Conservation (phyloP, 805 yeast genomes). For the Metschnikowia gruessii region DNA sequence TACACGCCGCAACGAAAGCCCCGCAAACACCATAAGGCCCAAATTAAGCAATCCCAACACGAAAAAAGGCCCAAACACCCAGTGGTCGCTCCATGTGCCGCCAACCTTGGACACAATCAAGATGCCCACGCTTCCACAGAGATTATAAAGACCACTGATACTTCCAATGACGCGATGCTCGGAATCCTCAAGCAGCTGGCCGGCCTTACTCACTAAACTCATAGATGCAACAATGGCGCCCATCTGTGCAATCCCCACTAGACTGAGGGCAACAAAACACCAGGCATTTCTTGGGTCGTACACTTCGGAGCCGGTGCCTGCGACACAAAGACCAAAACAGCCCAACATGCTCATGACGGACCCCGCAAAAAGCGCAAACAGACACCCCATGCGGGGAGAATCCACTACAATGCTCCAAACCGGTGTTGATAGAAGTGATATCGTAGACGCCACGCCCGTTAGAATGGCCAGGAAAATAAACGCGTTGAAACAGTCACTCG, state of each 20-base stretch:
- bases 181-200: slow-evolving; percentile 17
- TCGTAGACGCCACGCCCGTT: slow-evolving; percentile 62
- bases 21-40: slow-evolving; percentile 9
- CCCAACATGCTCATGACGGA: slow-evolving; percentile 45
- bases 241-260: slow-evolving; percentile 58
- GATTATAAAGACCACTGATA: slow-evolving; percentile 65
- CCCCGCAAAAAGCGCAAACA: slow-evolving; percentile 32
- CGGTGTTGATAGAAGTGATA: slow-evolving; percentile 60
- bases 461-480: slow-evolving; percentile 64
- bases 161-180: slow-evolving; percentile 56
- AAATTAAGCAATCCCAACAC: slow-evolving; percentile 44
- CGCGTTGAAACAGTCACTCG: slow-evolving; percentile 55
- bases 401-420: slow-evolving; percentile 61
- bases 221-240: slow-evolving; percentile 61
- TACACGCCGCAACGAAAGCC: not conserved
- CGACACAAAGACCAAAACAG: slow-evolving; percentile 30
- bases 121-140: slow-evolving; percentile 68
- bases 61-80: slow-evolving; percentile 59
- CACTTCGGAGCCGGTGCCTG: slow-evolving; percentile 16
- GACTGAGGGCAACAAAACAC: slow-evolving; percentile 40
- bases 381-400: slow-evolving; percentile 28
- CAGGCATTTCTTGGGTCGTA: slow-evolving; percentile 36
- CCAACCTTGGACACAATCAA: slow-evolving; percentile 58
- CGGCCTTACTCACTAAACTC: slow-evolving; percentile 46
- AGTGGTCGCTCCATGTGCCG: slow-evolving; percentile 55